These are phyloP conservation scores for Hylodesmum podocarpum DNA, from an alignment of 306 rosid genomes.

Conservation along the genomic window DNA sequence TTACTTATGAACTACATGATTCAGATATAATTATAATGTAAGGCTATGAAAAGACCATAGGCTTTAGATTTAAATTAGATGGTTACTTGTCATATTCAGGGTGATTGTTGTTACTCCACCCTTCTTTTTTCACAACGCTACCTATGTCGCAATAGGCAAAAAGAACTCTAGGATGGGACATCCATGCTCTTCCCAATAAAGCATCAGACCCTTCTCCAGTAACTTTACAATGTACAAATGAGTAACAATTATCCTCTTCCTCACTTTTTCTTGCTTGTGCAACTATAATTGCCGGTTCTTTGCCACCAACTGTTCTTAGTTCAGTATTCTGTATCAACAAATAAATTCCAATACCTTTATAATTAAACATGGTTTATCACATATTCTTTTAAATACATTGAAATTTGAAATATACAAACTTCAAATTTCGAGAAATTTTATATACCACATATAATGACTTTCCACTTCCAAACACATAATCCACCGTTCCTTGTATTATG, in stretches of 20 bases:
- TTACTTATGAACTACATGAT: neutral
- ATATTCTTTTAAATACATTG: neutral
- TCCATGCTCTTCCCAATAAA: no score
- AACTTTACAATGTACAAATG: conserved; percentile 56
- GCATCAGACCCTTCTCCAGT: conserved; percentile 43
- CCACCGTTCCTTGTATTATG: conserved; percentile 24
- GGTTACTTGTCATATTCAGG: conserved; percentile 6
- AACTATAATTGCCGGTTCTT: conserved; percentile 32
- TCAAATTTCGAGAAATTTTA: neutral
- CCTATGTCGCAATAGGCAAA: no score
- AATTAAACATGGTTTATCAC: neutral
- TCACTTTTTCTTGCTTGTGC: conserved; percentile 52
- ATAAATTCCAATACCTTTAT: neutral
- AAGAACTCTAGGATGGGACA: no score
- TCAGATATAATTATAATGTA: neutral
- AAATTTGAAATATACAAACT: neutral
- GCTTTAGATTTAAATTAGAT: no score
- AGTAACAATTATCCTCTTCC: conserved; percentile 23
- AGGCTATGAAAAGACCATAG: no score
- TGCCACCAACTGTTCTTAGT: conserved; percentile 25
- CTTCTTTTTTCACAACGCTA: neutral
- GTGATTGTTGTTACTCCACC: conserved; percentile 42
- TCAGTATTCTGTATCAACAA: conserved; percentile 46
- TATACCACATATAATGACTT: conserved; percentile 22
- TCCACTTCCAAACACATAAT: conserved; percentile 28